Base-by-base conservation (phyloP, 2,329 filamentous ascomycete species). In the Colletotrichum sp. region DNA sequence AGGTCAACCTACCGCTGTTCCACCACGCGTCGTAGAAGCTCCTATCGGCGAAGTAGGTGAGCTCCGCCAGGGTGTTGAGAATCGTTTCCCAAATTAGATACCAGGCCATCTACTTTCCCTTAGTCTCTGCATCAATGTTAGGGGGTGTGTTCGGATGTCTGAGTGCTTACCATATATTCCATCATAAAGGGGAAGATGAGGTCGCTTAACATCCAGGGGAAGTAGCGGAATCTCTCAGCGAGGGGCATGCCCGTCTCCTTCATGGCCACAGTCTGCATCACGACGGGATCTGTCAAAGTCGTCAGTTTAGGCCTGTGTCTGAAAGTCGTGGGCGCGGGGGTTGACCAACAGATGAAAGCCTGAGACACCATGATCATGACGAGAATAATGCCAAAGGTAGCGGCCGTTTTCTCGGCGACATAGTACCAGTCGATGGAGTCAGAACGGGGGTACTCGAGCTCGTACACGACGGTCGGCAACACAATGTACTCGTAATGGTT, bases 321-420 rank as follows among this genome's bases (percentile, higher is more conserved):
- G 68, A 80, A n/a, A 52, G 16, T 12, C 15, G 2, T 21, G 4
- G n/a, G 63, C 12, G 18, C 24, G 16, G 13, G 18, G 10, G 5
- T 44, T 21, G 16, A 76, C 83, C 76, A 69, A 86, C 85, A 96
- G 78, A 96, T 95, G 80, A 92, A 95, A 26, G 92, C 90, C 84
- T 96, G 94, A 0, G 92, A 94, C 68, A 96, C 88, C 81, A 95
- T 91, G 77, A 95, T 93, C 95, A 96, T 96, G 77, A 95, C 91
- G 80, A 93, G 92, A 52, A 96, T 91, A 72, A 95, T 88, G 8
- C 94, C 94, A 75, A 96, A 90, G 18, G 92, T 93, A 3, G 94
- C 94, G 1, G 89, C 87, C 2, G 89, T 85, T 83, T 96, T 96
- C 83, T 96, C 94, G 8, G 90, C 88, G 6, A 95, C 93, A 80